Conservation (phyloP, 208 protist genomes). For the Wallacemonas sp. region DNA sequence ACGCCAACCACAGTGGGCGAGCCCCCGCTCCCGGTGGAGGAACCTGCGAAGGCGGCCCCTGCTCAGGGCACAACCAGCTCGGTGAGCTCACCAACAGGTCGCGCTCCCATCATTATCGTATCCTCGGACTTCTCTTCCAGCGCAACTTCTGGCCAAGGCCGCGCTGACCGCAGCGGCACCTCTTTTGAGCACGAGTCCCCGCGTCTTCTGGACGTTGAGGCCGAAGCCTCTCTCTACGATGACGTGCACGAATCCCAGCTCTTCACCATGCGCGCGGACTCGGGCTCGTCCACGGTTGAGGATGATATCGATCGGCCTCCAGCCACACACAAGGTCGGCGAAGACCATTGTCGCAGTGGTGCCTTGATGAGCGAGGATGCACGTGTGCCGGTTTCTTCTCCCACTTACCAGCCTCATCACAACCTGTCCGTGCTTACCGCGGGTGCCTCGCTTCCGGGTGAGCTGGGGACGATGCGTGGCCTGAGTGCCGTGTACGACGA, state of each 20-base stretch:
- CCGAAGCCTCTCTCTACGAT: background rate
- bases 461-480: conserved; percentile 7
- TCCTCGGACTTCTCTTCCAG: background rate
- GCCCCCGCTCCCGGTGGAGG: background rate
- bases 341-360: no score
- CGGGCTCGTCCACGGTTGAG: background rate
- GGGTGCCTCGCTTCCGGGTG: background rate
- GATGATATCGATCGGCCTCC: no score
- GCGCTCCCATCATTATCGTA: no score
- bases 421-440: background rate
- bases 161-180: background rate
- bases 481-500: conserved; percentile 4
- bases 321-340: no score
- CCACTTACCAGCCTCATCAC: background rate
- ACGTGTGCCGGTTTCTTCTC: background rate
- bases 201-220: conserved; percentile 5
- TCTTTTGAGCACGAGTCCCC: conserved; percentile 1
- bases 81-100: no score
- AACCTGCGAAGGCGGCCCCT: no score
- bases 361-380: background rate
- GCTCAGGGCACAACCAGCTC: no score
- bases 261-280: conserved; percentile 4
- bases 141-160: background rate
- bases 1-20: background rate
- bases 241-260: background rate